A percentile compares a stretch with the other conserved stretches of the same genome.
Evolutionary conservation across 371 early-diverging fungal genomes (phyloP).

Genomic region (Rhizopus sp.): DNA sequence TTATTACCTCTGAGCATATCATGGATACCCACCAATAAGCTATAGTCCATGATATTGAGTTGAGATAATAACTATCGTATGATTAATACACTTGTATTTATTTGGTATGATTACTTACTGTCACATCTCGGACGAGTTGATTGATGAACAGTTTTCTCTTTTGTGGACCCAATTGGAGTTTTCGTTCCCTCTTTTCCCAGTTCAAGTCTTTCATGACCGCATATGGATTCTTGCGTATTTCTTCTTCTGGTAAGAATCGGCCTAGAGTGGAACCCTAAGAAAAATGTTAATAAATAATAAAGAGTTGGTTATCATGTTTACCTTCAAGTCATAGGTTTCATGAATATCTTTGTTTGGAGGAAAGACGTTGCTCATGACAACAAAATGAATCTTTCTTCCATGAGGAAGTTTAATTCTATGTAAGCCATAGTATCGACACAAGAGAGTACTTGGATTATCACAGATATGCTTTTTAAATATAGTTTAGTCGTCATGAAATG

Average conservation of each 20-base stretch:
- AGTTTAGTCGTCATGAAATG: neutral
- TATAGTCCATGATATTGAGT: constrained; percentile 87
- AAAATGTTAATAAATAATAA: neutral
- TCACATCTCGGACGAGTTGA: constrained; percentile 84
- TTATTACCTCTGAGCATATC: constrained; percentile 80
- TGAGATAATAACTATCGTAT: constrained; percentile 71
- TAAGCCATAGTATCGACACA: constrained; percentile 93
- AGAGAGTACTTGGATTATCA: constrained; percentile 89
- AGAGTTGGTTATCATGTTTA: constrained; percentile 7
- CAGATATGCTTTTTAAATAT: constrained; percentile 72
- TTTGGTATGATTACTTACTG: constrained; percentile 17
- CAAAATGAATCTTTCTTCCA: constrained; percentile 91
- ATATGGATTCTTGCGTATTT: constrained; percentile 71
- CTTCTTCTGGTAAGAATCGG: constrained; percentile 73
- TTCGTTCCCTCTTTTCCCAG: constrained; percentile 76
- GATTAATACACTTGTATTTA: no score
- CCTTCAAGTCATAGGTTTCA: constrained; percentile 90
- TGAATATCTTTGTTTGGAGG: constrained; percentile 95
- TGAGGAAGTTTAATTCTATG: constrained; percentile 95
- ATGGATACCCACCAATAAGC: constrained; percentile 88
- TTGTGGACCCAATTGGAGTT: constrained; percentile 80
- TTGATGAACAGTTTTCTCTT: constrained; percentile 76
- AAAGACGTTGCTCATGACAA: constrained; percentile 95
- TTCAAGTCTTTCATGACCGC: constrained; percentile 93
- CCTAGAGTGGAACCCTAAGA: constrained; percentile 81